Conservation (phyloP, 2,329 filamentous ascomycete genomes). For the Pseudogymnoascus sp. region DNA sequence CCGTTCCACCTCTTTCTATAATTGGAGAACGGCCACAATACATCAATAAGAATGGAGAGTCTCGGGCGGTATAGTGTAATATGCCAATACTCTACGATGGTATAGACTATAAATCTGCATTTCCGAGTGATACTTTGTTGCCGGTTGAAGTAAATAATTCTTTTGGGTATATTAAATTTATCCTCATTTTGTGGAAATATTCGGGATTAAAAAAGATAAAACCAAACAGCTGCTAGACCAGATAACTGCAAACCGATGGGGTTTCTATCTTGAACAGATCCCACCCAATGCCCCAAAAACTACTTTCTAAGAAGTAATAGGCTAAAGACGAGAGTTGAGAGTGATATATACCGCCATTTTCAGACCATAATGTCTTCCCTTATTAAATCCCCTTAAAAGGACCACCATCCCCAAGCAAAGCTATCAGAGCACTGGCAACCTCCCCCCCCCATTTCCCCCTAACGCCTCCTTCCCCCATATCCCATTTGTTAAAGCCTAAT, state of each 20-base stretch:
- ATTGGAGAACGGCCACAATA: too few species aligned
- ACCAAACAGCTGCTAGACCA: background rate
- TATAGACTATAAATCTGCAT: background rate
- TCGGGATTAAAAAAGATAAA: background rate
- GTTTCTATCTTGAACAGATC: background rate
- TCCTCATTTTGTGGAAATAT: background rate
- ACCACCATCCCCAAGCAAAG: background rate
- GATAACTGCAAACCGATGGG: background rate
- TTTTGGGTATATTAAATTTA: background rate
- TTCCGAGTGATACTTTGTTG: background rate
- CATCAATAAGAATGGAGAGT: background rate
- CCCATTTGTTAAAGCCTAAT: background rate
- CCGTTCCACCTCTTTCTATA: background rate
- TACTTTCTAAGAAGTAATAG: conserved; percentile 1
- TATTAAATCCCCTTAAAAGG: background rate
- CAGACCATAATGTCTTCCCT: background rate
- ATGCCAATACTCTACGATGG: background rate
- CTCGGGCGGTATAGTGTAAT: background rate
- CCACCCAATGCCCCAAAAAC: background rate
- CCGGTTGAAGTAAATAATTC: background rate
- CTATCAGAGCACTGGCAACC: too few species aligned
- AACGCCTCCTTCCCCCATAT: background rate
- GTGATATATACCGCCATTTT: conserved; percentile 8
- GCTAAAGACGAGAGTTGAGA: conserved; percentile 9
- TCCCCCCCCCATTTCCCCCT: background rate